Base-by-base conservation (phyloP, 371 early-diverging fungal genomes). In the Cokeromyces recurvatus region DNA sequence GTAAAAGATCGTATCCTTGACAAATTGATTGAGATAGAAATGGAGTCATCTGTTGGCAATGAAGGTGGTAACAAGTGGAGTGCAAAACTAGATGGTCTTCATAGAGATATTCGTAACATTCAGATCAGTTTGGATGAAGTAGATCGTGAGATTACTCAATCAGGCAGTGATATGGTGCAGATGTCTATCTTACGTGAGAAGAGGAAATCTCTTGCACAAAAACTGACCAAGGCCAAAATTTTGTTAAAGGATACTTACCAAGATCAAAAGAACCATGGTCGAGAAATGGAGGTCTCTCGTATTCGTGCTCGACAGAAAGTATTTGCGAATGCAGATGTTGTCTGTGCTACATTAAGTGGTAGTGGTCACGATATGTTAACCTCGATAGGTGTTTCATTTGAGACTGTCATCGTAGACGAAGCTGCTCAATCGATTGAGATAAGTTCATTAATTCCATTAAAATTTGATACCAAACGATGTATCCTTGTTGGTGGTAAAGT, bases 401-500 rank as follows among this genome's bases (percentile, higher is more conserved):
- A 86, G 15, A 85, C 85, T 0, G 90, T 96, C 3, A 91, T 98
- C 51, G 89, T 98, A 38, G 98, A 99, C 64, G 99, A 99, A 69
- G 98, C 98, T 0, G 94, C 96, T 27, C 99, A 99, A 61, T 83
- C 94, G 0, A 85, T 94, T 16, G 99, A 99, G 62, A 72, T 94
- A 19, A 84, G 88, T 36, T 78, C 86, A 2, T 53, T 97, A 60
- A 97, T 99, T 59, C 97, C 98, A 12, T 59, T 98, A 9, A 84
- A 88, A 39, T 91, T 89, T 50, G 86, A 86, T 40, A 86, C 87
- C 24, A 77, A 82, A 32, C 82, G 86, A 29, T 87, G 92, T 55
- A 81, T 99, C 38, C 71, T 98, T 11, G 95, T 98, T n/a, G 99
- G 98, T 40, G 87, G 85, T 83, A 66, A 62, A 24, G 62, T 39